Conservation (phyloP, 345 rosid species). For the Odontarrhena argentea region DNA sequence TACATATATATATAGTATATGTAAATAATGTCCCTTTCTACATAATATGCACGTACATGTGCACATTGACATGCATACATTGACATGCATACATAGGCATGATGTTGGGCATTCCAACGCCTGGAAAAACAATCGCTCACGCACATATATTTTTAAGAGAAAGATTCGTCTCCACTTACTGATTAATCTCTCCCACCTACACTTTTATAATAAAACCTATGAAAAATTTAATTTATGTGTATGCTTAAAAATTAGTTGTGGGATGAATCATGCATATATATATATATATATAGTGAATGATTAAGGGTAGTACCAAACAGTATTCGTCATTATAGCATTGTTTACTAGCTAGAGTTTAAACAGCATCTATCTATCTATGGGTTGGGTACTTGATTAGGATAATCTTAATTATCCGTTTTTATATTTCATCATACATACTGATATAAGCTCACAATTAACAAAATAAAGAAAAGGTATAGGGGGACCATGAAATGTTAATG, state of each 20-base stretch:
- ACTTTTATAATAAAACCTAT: not conserved
- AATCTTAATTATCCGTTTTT: conserved; percentile 16
- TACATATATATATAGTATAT: too few relatives aligned
- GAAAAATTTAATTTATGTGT: not conserved
- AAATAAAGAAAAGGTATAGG: not conserved
- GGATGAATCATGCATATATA: conserved; percentile 21
- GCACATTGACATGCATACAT: not conserved
- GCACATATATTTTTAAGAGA: not conserved
- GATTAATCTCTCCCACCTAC: conserved; percentile 1
- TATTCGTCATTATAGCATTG: conserved; percentile 16
- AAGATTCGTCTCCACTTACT: conserved; percentile 20
- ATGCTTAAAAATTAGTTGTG: conserved; percentile 12
- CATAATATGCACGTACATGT: not conserved
- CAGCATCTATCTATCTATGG: conserved; percentile 10
- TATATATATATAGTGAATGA: conserved; percentile 17
- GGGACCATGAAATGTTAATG: conserved; percentile 16
- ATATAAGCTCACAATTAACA: conserved; percentile 28
- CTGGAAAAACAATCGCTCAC: conserved; percentile 14
- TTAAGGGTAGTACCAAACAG: conserved; percentile 23
- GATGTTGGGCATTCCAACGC: conserved; percentile 20
- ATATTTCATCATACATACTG: conserved; percentile 1
- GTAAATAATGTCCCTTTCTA: too few relatives aligned
- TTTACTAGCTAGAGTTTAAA: conserved; percentile 2
- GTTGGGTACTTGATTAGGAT: conserved; percentile 31
- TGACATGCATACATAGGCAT: conserved; percentile 7